phyloP scores from a whole-genome alignment of 2,329 filamentous ascomycete species.

The Fusarium incarnatum region DNA sequence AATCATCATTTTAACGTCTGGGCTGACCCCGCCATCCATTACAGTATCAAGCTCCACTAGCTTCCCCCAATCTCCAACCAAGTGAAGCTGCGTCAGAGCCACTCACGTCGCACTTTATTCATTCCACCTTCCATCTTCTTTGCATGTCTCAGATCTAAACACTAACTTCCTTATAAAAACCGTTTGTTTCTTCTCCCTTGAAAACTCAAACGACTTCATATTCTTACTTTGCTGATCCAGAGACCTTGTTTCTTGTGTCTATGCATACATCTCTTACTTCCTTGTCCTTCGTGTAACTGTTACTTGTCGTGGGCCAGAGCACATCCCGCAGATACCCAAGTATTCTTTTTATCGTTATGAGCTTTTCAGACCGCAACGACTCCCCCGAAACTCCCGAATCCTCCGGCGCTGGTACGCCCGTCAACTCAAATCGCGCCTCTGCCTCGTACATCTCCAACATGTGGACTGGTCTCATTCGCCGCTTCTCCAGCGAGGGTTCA shows the following conservation, averaged over 20 bases:
- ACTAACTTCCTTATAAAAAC: constrained; percentile 9
- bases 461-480: constrained; percentile 74
- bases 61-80: constrained; percentile 27
- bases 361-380: constrained; percentile 37
- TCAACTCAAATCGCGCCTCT: constrained; percentile 41
- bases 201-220: not conserved
- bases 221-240: not conserved
- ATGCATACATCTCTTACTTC: constrained; percentile 4
- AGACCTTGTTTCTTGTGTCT: not conserved
- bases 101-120: not conserved
- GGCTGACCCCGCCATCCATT: constrained; percentile 30
- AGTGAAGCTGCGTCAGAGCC: constrained; percentile 7
- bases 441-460: constrained; percentile 52
- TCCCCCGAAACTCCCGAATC: constrained; percentile 41
- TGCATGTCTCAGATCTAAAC: constrained; percentile 18
- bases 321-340: not conserved
- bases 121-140: constrained; percentile 2
- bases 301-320: not conserved
- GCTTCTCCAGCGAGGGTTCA: constrained; percentile 67
- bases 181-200: not conserved
- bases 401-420: constrained; percentile 43
- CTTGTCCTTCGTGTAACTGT: not conserved
- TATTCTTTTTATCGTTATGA: constrained; percentile 28
- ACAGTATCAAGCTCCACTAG: constrained; percentile 26
- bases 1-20: not conserved